These are phyloP conservation scores for Triticum dicoccoides DNA, from an alignment of 176 grass and related monocot species.

Conservation along the genomic window DNA sequence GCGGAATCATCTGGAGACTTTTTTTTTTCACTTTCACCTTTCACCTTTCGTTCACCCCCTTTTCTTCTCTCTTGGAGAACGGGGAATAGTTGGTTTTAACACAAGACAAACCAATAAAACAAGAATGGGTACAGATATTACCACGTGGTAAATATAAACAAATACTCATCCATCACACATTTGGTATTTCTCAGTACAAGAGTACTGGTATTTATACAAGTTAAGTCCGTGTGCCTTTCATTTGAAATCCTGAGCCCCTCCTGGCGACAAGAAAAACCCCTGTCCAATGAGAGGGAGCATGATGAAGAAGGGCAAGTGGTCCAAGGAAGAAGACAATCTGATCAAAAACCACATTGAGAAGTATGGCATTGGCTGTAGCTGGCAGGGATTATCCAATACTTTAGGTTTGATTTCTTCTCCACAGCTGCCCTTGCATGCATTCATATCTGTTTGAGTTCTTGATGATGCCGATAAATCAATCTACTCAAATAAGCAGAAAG, in stretches of 20 bases:
- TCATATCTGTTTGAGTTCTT: not conserved
- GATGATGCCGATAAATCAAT: not conserved
- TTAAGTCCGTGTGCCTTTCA: not conserved
- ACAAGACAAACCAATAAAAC: constrained; percentile 39
- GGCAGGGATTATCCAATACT: constrained; percentile 46
- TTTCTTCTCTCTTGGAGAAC: not conserved
- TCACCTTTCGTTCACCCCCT: not conserved
- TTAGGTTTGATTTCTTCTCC: constrained; percentile 31
- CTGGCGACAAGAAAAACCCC: constrained; percentile 17
- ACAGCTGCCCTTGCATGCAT: not conserved
- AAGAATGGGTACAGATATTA: constrained; percentile 19
- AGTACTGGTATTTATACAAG: constrained; percentile 28
- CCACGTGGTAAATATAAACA: constrained; percentile 4
- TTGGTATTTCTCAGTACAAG: constrained; percentile 25
- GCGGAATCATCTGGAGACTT: not conserved
- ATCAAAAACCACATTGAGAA: constrained; percentile 41
- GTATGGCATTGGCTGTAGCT: constrained; percentile 44
- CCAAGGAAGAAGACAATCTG: constrained; percentile 39
- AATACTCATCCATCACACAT: constrained; percentile 26
- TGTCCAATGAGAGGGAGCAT: constrained; percentile 13
- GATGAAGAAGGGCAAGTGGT: constrained; percentile 50
- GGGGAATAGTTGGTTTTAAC: constrained; percentile 46
- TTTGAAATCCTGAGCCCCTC: constrained; percentile 34
- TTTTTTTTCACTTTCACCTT: not conserved
- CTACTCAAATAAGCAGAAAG: not conserved